Conservation (phyloP, 345 rosid genomes). For the Hypericum perforatum region DNA sequence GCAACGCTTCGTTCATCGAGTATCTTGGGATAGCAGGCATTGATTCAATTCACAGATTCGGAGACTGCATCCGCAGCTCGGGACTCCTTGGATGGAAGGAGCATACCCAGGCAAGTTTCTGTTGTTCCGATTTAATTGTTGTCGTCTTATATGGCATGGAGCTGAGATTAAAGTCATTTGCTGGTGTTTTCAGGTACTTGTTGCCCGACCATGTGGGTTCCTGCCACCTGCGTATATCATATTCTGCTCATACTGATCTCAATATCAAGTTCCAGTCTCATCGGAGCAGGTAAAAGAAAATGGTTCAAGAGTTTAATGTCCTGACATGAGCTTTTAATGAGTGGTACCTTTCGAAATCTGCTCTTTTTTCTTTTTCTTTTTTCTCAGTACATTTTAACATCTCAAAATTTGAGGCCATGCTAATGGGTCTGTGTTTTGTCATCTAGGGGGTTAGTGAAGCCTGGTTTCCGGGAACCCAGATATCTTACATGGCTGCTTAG, state of each 20-base stretch:
- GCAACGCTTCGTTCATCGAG: conserved; percentile 6
- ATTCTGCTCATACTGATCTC: conserved; percentile 93
- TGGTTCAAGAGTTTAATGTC: background rate
- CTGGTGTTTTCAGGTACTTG: conserved; percentile 48
- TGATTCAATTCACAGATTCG: conserved; percentile 84
- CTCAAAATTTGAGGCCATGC: conserved; percentile 17
- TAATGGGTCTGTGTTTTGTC: conserved; percentile 33
- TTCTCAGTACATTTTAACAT: background rate
- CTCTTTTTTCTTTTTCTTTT: background rate
- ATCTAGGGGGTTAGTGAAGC: conserved; percentile 53
- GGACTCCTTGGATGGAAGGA: conserved; percentile 87
- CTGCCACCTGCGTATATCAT: conserved; percentile 76
- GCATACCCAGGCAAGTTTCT: conserved; percentile 61
- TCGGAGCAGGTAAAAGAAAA: conserved; percentile 69
- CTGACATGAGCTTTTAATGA: background rate
- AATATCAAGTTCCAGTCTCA: conserved; percentile 98
- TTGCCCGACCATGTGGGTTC: conserved; percentile 73
- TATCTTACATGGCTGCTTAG: conserved; percentile 26
- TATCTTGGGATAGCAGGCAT: conserved; percentile 56
- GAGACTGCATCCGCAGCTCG: conserved; percentile 83
- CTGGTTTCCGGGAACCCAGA: conserved; percentile 25
- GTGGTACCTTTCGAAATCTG: background rate
- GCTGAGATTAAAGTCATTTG: background rate
- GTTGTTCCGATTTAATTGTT: background rate
- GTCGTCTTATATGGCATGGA: background rate